Evolutionary conservation across 805 yeast species (phyloP).

Genomic region (Nakazawaea anatomiae): DNA sequence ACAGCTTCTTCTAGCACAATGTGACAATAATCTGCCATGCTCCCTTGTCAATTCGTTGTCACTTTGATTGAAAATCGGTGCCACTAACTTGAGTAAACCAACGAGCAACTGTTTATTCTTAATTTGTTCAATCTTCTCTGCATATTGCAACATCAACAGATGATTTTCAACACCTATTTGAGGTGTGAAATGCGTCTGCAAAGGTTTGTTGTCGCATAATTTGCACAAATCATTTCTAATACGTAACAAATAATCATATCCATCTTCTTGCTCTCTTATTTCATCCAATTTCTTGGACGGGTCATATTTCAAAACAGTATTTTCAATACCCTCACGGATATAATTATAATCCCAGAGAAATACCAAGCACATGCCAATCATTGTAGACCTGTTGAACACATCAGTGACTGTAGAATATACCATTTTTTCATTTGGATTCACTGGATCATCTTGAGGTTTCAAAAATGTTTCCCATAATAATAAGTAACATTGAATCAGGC

Average conservation of each 20-base stretch:
- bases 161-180: conserved; percentile 32
- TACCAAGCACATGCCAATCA: conserved; percentile 33
- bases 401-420: conserved; percentile 24
- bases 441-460: conserved; percentile 36
- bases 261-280: conserved; percentile 38
- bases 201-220: conserved; percentile 24
- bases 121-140: conserved; percentile 31
- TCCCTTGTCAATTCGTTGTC: conserved; percentile 57
- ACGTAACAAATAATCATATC: conserved; percentile 43
- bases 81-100: conserved; percentile 47
- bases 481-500: conserved; percentile 56
- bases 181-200: conserved; percentile 27
- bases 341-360: conserved; percentile 50
- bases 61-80: conserved; percentile 31
- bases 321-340: conserved; percentile 42
- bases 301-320: conserved; percentile 21
- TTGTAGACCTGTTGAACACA: conserved; percentile 35
- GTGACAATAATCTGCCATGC: conserved; percentile 43
- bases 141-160: conserved; percentile 33
- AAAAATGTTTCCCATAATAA: conserved; percentile 58
- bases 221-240: conserved; percentile 36
- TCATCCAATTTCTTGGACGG: conserved; percentile 13
- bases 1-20: conserved; percentile 49
- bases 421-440: conserved; percentile 1
- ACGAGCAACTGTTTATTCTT: conserved; percentile 41